Evolutionary conservation across 768 basidiomycete genomes (phyloP), one percentile per base, ranked within the genome.

Genomic region (Pleurotus salmoneostramineus): DNA sequence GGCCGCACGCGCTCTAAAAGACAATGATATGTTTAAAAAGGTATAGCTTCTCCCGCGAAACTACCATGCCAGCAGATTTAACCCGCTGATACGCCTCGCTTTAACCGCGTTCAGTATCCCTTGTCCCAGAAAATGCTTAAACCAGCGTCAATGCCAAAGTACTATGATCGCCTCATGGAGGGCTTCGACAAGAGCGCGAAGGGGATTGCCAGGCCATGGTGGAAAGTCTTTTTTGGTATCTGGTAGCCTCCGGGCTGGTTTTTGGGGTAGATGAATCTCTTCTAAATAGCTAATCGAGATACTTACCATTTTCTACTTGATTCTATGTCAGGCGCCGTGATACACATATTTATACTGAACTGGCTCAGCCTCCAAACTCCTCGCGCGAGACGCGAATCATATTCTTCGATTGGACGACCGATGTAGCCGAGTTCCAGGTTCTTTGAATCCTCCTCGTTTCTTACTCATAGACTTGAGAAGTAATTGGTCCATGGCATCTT

Each of bases 121-220:
- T 74, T 89, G 34, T 84, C 88, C 27, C 74, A 80, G 44, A 84
- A 78, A 66, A 87, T 79, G 42, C 68, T 90, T 55, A 76, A 79
- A 49, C 91, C 91, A 3, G 81, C 84, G 8, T 90, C 90, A 4
- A 82, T 81, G 70, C 89, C 90, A 31, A 71, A 77, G 52, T 83
- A 93, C 70, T 93, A 93, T 63, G 77, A 84, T 45, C 82, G 87
- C 27, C 79, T 93, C 6, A 76, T 83, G 1, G 88, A 89, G 63
- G 91, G 83, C 4, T 84, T 87, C 60, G 84, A 90, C 58, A 89
- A 87, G 71, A 89, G 87, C 63, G 80, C 83, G 8, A 75, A 84
- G 64, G 91, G 91, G n/a, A 87, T 91, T 45, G 80, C 80, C 35
- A 75, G 91, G 56, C 89, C 91, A 2, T 85, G 87, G 87, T 93